phyloP scores from a whole-genome alignment of 2,329 filamentous ascomycete species.

The Curvularia hawaiiensis region DNA sequence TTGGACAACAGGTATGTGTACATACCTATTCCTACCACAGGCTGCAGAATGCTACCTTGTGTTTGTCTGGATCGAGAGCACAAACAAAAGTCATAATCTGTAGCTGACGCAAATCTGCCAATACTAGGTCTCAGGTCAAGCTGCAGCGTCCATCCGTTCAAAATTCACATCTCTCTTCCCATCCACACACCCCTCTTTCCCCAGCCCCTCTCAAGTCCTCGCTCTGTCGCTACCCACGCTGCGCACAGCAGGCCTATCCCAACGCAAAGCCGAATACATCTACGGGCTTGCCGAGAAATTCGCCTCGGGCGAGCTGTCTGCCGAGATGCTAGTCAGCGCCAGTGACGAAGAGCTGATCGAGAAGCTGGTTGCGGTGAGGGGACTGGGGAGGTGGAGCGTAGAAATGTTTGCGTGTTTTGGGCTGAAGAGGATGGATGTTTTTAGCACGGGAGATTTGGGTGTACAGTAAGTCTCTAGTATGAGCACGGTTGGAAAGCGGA shows the following conservation, averaged over 20 bases:
- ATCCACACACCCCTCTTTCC: slow-evolving; percentile 61
- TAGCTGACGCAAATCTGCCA: neutral
- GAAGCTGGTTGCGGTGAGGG: slow-evolving; percentile 82
- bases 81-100: no score
- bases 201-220: slow-evolving; percentile 75
- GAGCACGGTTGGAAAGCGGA: neutral
- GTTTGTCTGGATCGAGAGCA: no score
- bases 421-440: slow-evolving; percentile 93
- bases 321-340: slow-evolving; percentile 75
- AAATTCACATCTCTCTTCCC: slow-evolving; percentile 64
- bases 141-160: slow-evolving; percentile 84
- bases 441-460: slow-evolving; percentile 88
- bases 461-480: slow-evolving; percentile 68
- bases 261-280: slow-evolving; percentile 96
- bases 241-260: slow-evolving; percentile 84
- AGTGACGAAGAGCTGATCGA: slow-evolving; percentile 85
- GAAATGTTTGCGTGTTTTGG: slow-evolving; percentile 93
- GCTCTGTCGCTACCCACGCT: slow-evolving; percentile 65
- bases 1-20: slow-evolving; percentile 74
- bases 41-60: neutral
- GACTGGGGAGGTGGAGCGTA: slow-evolving; percentile 87
- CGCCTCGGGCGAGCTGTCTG: slow-evolving; percentile 71
- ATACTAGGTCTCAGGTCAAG: slow-evolving; percentile 77
- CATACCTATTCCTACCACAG: neutral
- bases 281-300: slow-evolving; percentile 86